Base-by-base conservation (phyloP, 371 early-diverging fungal species). In the Smittium mucronatum region DNA sequence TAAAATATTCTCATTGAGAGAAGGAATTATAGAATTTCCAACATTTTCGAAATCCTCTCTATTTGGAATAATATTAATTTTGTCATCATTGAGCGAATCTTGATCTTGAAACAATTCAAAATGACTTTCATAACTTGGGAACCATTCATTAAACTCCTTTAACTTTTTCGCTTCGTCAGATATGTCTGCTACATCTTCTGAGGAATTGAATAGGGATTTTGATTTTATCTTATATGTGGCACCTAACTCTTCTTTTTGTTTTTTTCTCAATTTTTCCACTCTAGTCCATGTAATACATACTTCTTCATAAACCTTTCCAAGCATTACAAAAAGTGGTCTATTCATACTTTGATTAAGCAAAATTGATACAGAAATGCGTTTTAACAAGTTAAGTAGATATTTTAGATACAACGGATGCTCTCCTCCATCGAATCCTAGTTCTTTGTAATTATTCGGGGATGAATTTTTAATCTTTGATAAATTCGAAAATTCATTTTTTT, bases 1-100 rank as follows among this genome's bases (percentile, higher is more conserved):
- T 29, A 70, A 26, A 1, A 70, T 2, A n/a, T 60, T 15, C 25
- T 33, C 28, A 35, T 70, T 65, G 15, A 77, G 75, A 21, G 71
- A 72, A 0, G 69, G 63, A 69, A 70, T 72, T n/a, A 32, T 64
- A n/a, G 70, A 59, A 25, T 64, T 68, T 31, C 64, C 11, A 29
- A 58, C 28, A 1, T 69, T 29, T 15, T 33, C 57, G 16, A 25
- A 26, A 67, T 67, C 67, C 47, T 36, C 32, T 29, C 64, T 36
- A n/a, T 59, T 59, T 59, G 59, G 26, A 21, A 64, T 2, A n/a
- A n/a, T n/a, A n/a, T n/a, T 16, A 15, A 16, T 28, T 15, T 63
- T 63, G 25, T 15, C 15, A 2, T 64, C 35, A 26, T 64, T 64
- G 8, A 64, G 32, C 25, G 11, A 34, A 26, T 36, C 70, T 70